A percentile compares a stretch with the other conserved stretches of the same genome.
Evolutionary conservation across 331 rosid species (phyloP).

Genomic region (Quercus lobata): DNA sequence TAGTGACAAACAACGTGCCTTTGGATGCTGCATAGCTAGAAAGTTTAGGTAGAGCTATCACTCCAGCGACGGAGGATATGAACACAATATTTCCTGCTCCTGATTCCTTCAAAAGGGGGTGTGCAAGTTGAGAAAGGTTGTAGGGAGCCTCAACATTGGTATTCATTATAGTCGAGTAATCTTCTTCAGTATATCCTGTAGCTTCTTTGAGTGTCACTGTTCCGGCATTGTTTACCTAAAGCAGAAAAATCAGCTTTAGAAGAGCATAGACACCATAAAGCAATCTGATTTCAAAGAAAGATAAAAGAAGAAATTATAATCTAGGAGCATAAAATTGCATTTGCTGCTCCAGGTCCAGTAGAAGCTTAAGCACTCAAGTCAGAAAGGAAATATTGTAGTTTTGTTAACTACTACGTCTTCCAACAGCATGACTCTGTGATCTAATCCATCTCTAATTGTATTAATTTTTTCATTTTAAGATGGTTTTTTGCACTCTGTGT

Average conservation of each 20-base stretch:
- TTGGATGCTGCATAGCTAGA: constrained; percentile 39
- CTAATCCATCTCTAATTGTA: no score
- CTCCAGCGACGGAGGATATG: constrained; percentile 34
- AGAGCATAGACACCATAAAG: not conserved
- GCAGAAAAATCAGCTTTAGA: not conserved
- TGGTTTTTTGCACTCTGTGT: no score
- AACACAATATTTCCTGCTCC: constrained; percentile 36
- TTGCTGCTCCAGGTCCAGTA: no score
- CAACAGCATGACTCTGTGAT: no score
- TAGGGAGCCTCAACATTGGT: constrained; percentile 50
- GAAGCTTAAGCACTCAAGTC: no score
- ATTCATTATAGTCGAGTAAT: constrained; percentile 25
- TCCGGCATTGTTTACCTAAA: constrained; percentile 52
- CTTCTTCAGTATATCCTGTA: constrained; percentile 24
- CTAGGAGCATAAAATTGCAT: no score
- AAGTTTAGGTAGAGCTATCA: constrained; percentile 18
- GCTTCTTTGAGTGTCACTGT: not conserved
- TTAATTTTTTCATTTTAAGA: no score
- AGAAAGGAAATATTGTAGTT: no score
- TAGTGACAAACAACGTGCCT: constrained; percentile 12
- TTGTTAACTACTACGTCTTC: no score
- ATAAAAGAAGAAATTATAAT: no score
- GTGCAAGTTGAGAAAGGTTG: constrained; percentile 56
- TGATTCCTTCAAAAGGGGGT: constrained; percentile 51
- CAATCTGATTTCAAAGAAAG: no score